Evolutionary conservation across 202 grass and related monocot genomes (phyloP).

Genomic region (Sporobolus alterniflorus): DNA sequence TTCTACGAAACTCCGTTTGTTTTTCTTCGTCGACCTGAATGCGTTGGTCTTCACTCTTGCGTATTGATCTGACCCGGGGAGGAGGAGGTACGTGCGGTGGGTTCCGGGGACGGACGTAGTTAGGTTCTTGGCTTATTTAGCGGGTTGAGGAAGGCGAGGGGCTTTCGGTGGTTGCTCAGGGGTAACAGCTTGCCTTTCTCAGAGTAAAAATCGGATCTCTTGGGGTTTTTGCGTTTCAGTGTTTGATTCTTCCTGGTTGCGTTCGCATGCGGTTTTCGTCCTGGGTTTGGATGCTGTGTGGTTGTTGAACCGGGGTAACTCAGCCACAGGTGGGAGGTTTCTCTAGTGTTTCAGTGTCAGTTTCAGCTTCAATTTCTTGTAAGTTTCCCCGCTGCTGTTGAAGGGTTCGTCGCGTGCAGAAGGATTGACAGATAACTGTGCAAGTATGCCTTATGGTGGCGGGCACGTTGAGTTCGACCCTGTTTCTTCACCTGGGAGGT

Average conservation of each 20-base stretch:
- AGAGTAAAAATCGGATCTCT: conserved; percentile 28
- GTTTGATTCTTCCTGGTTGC: conserved; percentile 23
- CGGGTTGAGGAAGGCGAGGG: conserved; percentile 40
- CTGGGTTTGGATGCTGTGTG: background rate
- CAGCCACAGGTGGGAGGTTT: conserved; percentile 2
- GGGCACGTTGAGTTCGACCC: background rate
- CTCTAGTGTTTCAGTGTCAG: background rate
- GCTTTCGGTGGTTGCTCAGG: conserved; percentile 41
- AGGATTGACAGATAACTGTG: background rate
- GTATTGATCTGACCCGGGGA: conserved; percentile 46
- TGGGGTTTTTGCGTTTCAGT: background rate
- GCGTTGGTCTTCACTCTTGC: conserved; percentile 21
- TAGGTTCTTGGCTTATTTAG: conserved; percentile 40
- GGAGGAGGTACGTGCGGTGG: conserved; percentile 1
- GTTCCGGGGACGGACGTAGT: conserved; percentile 6
- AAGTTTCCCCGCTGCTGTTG: background rate
- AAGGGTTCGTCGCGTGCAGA: background rate
- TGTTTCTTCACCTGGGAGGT: background rate
- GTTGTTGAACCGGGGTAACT: background rate
- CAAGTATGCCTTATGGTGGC: background rate
- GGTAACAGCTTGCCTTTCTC: conserved; percentile 36
- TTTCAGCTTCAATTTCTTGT: background rate
- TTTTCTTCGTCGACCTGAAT: conserved; percentile 12
- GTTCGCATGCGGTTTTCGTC: background rate
- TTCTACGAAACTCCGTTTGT: background rate